Conservation (phyloP, 148 eudicot species). For the Polygonum aviculare region DNA sequence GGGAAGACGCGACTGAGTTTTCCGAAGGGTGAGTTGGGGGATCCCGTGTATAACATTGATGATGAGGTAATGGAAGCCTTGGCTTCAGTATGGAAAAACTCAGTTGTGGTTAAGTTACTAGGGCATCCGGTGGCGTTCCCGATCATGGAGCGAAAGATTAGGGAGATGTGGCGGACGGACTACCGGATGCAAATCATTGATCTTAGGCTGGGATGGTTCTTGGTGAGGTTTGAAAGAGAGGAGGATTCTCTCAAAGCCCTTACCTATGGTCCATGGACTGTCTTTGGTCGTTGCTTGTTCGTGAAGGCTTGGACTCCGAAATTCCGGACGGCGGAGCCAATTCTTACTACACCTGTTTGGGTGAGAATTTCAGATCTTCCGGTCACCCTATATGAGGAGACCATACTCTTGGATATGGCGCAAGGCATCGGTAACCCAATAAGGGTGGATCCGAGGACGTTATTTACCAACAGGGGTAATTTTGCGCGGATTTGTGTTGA, state of each 20-base stretch:
- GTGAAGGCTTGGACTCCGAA: too few species aligned
- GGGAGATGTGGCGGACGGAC: not conserved
- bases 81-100: not conserved
- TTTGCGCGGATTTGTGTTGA: not conserved
- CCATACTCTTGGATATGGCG: not conserved
- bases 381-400: not conserved
- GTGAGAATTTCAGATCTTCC: not conserved
- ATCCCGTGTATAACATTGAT: too few species aligned
- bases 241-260: not conserved
- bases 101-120: not conserved
- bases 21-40: too few species aligned
- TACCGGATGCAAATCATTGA: not conserved
- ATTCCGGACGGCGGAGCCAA: not conserved
- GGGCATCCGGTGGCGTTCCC: not conserved
- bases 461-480: not conserved
- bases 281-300: not conserved
- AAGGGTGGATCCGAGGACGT: not conserved
- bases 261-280: not conserved
- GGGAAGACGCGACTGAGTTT: too few species aligned
- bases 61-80: not conserved
- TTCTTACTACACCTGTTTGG: not conserved
- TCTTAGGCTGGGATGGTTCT: not conserved
- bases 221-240: not conserved
- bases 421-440: not conserved
- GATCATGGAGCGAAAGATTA: not conserved